Base-by-base conservation (phyloP, 345 rosid genomes). In the Bretschneidera sinensis region DNA sequence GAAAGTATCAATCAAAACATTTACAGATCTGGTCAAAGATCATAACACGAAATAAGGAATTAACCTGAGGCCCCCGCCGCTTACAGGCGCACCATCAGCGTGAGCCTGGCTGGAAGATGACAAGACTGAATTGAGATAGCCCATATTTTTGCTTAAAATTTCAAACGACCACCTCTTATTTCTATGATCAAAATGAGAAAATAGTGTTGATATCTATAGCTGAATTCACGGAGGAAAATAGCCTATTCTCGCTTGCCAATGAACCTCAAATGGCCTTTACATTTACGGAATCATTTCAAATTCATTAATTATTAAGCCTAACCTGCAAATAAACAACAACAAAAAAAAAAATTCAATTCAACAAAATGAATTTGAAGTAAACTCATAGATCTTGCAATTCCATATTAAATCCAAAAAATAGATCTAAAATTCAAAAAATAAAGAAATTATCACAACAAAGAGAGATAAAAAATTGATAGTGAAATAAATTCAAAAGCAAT, bases 21-120 rank as follows among this genome's bases (percentile, higher is more conserved):
- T 43, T 62, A 25, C 0, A 23, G 61, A 73, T 57, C 70, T 62
- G 62, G 57, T 21, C 9, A 62, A 48, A 54, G 21, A 60, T 50
- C 35, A 0, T 21, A 22, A 53, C 0, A 6, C 48, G 24, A 15
- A 3, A 18, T 15, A 31, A 21, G 34, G 54, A 19, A 35, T 20
- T 2, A 63, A 94, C 99, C 99, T 94, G 69, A 84, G 90, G 43
- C 99, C 97, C 0, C 99, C 96, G 47, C 99, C 99, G 68, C 89
- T 84, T 17, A 82, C 96, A 21, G 92, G 97, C 39, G 79, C 81
- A 54, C 88, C 92, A 53, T 83, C 92, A 54, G 84, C 84, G 17
- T 86, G 84, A 76, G 78, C 79, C 71, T 85, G 96, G 65, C 76
- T 80, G 24, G 98, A 81, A 69, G 90, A 75, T 16, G 94, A 70